Base-by-base conservation (phyloP, 805 yeast genomes). In the Lachancea dasiensis region DNA sequence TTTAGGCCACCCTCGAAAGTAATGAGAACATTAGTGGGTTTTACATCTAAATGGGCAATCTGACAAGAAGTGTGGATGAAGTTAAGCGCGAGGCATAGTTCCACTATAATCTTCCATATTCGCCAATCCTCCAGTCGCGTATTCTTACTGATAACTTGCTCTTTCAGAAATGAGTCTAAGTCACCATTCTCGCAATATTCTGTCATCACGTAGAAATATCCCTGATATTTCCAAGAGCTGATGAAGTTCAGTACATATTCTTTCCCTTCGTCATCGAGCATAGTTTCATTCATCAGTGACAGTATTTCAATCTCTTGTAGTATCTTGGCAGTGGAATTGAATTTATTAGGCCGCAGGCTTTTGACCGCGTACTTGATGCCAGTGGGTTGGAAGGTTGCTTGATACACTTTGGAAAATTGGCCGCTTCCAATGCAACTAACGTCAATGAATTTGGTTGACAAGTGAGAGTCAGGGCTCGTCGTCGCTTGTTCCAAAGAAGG, bases 161-260 rank as follows among this genome's bases (percentile, higher is more conserved):
- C 81, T 47, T 84, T 94, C 37, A 92, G 61, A 53, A 90, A 92
- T 42, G 76, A 75, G 52, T 80, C 92, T 41, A 92, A 64, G 16
- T 92, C 84, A 2, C 97, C 97, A 56, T 89, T 92, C 53, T 89
- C 97, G 63, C 96, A 92, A 60, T 68, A 89, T 50, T 90, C 97
- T 3, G 95, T 86, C 92, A 87, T 85, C 26, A 92, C 86, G 58
- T 90, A 92, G 47, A 81, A 75, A 48, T 79, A 78, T 31, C 77
- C 76, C 53, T 77, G 73, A 54, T 69, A 70, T 47, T 85, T 94
- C 96, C 97, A 90, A 21, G 83, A 85, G 55, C 86, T 87, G 13
- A 86, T 72, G 48, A 85, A 77, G 46, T 78, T 78, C 31, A 92
- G 74, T 26, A 92, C 75, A 55, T 85, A 79, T 49, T 84, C 94